A percentile compares a stretch with the other conserved stretches of the same genome.
phyloP scores from a whole-genome alignment of 2,329 filamentous ascomycete species.

The Colletotrichum lentis region DNA sequence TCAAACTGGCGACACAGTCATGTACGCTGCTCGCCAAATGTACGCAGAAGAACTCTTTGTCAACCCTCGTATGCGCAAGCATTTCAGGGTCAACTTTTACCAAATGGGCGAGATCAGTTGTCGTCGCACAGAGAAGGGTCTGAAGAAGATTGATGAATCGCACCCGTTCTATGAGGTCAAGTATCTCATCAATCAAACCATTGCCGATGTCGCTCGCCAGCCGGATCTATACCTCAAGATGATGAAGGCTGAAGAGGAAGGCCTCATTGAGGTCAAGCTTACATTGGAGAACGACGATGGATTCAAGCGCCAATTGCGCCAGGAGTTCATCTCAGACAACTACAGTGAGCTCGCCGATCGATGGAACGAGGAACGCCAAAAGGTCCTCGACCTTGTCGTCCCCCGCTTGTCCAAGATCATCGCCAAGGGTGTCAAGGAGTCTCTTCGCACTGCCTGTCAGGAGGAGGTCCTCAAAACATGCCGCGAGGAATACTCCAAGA shows the following conservation, averaged over 20 bases:
- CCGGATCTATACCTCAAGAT: conserved; percentile 95
- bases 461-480: conserved; percentile 88
- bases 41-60: conserved; percentile 89
- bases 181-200: conserved; percentile 89
- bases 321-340: conserved; percentile 91
- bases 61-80: conserved; percentile 88
- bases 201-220: conserved; percentile 79
- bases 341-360: conserved; percentile 93
- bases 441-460: conserved; percentile 91
- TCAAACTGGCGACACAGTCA: conserved; percentile 75
- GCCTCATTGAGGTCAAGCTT: conserved; percentile 85
- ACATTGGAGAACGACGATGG: conserved; percentile 77
- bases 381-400: conserved; percentile 83
- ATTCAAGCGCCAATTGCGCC: conserved; percentile 79
- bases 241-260: conserved; percentile 96
- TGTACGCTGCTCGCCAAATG: conserved; percentile 83
- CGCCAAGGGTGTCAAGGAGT: conserved; percentile 92
- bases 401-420: conserved; percentile 84
- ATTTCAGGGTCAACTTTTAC: conserved; percentile 85
- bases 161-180: conserved; percentile 99
- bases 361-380: conserved; percentile 89
- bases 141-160: conserved; percentile 91
- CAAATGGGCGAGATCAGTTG: conserved; percentile 85
- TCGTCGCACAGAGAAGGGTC: conserved; percentile 89
- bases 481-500: conserved; percentile 86